Evolutionary conservation across 2,329 filamentous ascomycete species (phyloP).

Genomic region (Grosmannia clavigera): DNA sequence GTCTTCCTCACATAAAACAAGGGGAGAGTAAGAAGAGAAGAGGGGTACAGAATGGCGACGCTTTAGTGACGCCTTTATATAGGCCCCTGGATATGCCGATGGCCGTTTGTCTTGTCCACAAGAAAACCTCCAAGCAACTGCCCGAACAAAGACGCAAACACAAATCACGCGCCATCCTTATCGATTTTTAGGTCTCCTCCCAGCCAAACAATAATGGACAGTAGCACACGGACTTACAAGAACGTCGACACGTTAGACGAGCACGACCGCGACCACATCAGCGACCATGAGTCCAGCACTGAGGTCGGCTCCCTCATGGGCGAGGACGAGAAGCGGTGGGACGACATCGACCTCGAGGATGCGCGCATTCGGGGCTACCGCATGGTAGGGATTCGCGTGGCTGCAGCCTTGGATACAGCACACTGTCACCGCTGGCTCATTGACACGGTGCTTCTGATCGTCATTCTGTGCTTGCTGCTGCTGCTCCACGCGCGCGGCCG

Average conservation of each 20-base stretch:
- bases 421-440: constrained; percentile 20
- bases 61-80: background rate
- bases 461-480: constrained; percentile 19
- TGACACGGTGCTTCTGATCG: constrained; percentile 19
- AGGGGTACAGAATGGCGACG: background rate
- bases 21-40: background rate
- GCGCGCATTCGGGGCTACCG: constrained; percentile 5
- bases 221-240: background rate
- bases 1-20: background rate
- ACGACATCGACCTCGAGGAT: constrained; percentile 6
- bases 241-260: constrained; percentile 1
- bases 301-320: constrained; percentile 23
- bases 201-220: background rate
- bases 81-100: background rate
- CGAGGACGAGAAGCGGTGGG: constrained; percentile 19
- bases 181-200: background rate
- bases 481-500: constrained; percentile 7
- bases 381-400: background rate
- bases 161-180: background rate
- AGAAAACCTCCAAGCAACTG: background rate
- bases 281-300: constrained; percentile 15
- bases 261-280: background rate
- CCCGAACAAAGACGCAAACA: background rate
- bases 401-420: constrained; percentile 2
- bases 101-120: background rate